Conservation (phyloP, 192 early-diverging fungal genomes). For the Podila clonocystis region DNA sequence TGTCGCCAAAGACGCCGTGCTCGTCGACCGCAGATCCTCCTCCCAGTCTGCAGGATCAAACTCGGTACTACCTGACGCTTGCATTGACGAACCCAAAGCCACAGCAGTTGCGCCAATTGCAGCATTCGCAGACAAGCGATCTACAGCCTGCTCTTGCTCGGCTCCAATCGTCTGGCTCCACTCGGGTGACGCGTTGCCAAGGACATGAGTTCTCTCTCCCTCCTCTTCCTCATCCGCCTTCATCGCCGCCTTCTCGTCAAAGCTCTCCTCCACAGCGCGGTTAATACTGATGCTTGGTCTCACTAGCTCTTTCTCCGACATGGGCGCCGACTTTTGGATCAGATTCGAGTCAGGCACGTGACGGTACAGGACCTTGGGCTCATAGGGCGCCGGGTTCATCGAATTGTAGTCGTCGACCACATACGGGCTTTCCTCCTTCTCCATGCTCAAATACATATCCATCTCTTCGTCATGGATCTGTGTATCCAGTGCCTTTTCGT, state of each 20-base stretch:
- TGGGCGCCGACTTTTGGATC: constrained; percentile 24
- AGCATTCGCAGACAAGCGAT: not conserved
- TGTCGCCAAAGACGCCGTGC: not conserved
- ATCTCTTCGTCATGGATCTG: constrained; percentile 30
- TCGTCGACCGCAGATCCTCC: constrained; percentile 8
- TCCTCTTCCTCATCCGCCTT: constrained; percentile 11
- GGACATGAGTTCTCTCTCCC: constrained; percentile 26
- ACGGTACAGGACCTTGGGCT: constrained; percentile 30
- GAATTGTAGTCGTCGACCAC: constrained; percentile 25
- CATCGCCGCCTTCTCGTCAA: constrained; percentile 23
- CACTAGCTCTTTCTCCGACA: constrained; percentile 17
- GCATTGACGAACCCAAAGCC: not conserved
- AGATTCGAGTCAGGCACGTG: not conserved
- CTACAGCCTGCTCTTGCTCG: not conserved
- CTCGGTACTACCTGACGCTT: not conserved
- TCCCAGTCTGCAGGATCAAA: constrained; percentile 12
- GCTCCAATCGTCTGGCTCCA: constrained; percentile 1
- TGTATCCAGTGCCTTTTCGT: constrained; percentile 12
- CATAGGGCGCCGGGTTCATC: constrained; percentile 33
- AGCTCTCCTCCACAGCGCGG: not conserved
- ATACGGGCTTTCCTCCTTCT: constrained; percentile 40
- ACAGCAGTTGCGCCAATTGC: constrained; percentile 5
- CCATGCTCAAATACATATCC: constrained; percentile 43
- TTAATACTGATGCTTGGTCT: not conserved
- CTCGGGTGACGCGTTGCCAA: constrained; percentile 31